Evolutionary conservation across 768 basidiomycete genomes (phyloP).

Genomic region (Grammothele lineata): DNA sequence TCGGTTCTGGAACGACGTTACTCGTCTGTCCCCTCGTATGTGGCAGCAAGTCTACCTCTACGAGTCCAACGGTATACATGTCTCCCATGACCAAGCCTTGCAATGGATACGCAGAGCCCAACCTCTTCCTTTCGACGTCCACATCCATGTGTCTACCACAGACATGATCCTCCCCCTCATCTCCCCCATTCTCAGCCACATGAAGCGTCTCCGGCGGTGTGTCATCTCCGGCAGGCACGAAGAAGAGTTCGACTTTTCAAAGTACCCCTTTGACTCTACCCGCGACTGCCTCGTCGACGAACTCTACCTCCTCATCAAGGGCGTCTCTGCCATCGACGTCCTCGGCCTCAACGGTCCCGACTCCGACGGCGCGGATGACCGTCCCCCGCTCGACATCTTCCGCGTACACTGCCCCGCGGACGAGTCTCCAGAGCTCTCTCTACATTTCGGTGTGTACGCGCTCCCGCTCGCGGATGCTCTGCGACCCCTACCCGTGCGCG

Average conservation of each 20-base stretch:
- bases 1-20: conserved; percentile 52
- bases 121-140: conserved; percentile 53
- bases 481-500: conserved; percentile 50
- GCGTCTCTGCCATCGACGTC: conserved; percentile 7
- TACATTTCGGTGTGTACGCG: conserved; percentile 47
- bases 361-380: conserved; percentile 11
- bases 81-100: conserved; percentile 44
- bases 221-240: conserved; percentile 34
- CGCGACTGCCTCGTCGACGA: conserved; percentile 18
- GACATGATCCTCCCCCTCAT: conserved; percentile 59
- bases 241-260: conserved; percentile 29
- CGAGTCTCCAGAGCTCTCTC: conserved; percentile 19
- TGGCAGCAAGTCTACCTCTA: conserved; percentile 59
- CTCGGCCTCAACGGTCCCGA: conserved; percentile 11
- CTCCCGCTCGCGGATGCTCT: conserved; percentile 45
- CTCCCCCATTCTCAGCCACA: conserved; percentile 52
- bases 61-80: conserved; percentile 33
- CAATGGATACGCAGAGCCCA: conserved; percentile 52
- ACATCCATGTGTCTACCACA: conserved; percentile 46
- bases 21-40: conserved; percentile 47
- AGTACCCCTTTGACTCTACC: conserved; percentile 15
- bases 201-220: conserved; percentile 57
- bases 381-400: conserved; percentile 8
- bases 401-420: conserved; percentile 8
- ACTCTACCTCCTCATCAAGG: conserved; percentile 21